Evolutionary conservation across 2,329 filamentous ascomycete species (phyloP).

Genomic region (Didymella exigua): DNA sequence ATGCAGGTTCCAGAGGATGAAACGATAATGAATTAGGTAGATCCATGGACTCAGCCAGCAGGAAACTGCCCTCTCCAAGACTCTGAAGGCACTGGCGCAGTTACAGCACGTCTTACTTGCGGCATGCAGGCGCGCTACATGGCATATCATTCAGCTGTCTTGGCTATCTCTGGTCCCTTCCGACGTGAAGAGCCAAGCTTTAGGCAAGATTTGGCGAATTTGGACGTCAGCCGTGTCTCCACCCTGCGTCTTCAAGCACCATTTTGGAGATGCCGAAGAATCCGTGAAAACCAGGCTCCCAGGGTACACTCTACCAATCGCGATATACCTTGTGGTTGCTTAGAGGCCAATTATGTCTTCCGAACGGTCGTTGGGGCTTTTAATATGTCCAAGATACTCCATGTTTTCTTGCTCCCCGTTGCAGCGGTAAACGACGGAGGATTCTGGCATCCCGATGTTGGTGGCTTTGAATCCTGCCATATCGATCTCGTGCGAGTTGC

Average conservation of each 20-base stretch:
- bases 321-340: not conserved
- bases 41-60: not conserved
- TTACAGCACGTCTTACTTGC: not conserved
- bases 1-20: not conserved
- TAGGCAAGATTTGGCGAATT: not conserved
- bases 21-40: not conserved
- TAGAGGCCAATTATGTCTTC: not conserved
- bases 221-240: not conserved
- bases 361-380: not conserved
- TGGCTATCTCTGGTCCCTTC: not conserved
- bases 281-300: not conserved
- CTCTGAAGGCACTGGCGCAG: not conserved
- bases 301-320: not conserved
- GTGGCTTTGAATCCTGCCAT: not conserved
- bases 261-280: not conserved
- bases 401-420: not conserved
- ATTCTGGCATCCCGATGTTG: not conserved
- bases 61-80: not conserved
- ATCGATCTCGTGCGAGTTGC: not conserved
- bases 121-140: not conserved
- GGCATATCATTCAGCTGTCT: not conserved
- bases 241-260: not conserved
- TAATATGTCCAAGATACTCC: not conserved
- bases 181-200: not conserved
- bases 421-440: not conserved